Conservation (phyloP, 345 rosid species). For the Salix caprea region DNA sequence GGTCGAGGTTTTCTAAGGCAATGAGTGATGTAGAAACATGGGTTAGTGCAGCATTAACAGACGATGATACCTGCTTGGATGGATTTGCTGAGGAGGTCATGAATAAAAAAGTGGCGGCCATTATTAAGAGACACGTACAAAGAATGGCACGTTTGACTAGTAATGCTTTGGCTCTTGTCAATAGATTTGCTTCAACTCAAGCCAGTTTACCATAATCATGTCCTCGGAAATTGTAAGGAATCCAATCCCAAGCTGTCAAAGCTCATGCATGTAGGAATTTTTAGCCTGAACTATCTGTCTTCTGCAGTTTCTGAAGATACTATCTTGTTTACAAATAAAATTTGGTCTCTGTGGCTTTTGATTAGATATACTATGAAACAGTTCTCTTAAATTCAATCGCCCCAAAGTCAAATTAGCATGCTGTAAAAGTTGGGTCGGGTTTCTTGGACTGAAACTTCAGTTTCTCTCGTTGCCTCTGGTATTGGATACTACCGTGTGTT, state of each 20-base stretch:
- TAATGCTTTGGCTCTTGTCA: slow-evolving; percentile 52
- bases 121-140: slow-evolving; percentile 34
- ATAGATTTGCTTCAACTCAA: slow-evolving; percentile 37
- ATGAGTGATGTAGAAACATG: slow-evolving; percentile 48
- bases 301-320: background rate
- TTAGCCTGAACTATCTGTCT: background rate
- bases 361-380: background rate
- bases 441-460: background rate
- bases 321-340: background rate
- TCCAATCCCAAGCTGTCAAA: background rate
- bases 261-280: background rate
- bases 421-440: background rate
- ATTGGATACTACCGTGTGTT: background rate
- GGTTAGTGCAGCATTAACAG: slow-evolving; percentile 55
- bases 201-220: slow-evolving; percentile 9
- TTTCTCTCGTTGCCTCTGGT: background rate
- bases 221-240: background rate
- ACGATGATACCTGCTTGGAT: slow-evolving; percentile 57
- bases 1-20: slow-evolving; percentile 4
- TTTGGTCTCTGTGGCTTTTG: background rate
- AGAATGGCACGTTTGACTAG: slow-evolving; percentile 49
- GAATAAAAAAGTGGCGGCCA: slow-evolving; percentile 23
- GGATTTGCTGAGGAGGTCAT: slow-evolving; percentile 20
- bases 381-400: background rate
- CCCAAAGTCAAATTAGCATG: background rate